A percentile compares a stretch with the other conserved stretches of the same genome.
Evolutionary conservation across 2,329 filamentous ascomycete genomes (phyloP).

Genomic region (Calonectria pseudoturangicola): DNA sequence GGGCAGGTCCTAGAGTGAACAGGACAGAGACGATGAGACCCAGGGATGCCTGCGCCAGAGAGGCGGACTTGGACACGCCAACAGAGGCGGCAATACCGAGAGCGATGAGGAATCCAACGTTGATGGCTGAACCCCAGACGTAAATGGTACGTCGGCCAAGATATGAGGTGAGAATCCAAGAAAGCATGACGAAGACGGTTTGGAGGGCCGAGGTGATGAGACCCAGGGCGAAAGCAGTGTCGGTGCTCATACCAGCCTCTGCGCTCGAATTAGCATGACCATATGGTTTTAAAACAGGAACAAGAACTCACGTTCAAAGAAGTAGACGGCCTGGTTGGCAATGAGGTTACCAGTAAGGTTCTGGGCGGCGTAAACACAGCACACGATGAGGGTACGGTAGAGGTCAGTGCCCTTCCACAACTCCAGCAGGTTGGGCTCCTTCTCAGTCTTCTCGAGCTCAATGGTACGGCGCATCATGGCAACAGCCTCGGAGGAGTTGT

Average conservation of each 20-base stretch:
- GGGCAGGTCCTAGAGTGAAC: slow-evolving; percentile 77
- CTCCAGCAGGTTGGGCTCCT: slow-evolving; percentile 68
- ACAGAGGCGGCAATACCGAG: slow-evolving; percentile 77
- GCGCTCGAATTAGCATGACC: slow-evolving; percentile 36
- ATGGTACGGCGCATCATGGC: slow-evolving; percentile 75
- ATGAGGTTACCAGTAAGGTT: slow-evolving; percentile 77
- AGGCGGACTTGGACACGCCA: slow-evolving; percentile 61
- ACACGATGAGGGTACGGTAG: slow-evolving; percentile 73
- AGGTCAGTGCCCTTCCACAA: slow-evolving; percentile 72
- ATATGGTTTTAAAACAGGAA: neutral
- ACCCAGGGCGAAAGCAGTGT: slow-evolving; percentile 76
- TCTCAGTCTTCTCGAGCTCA: slow-evolving; percentile 68
- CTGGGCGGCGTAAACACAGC: slow-evolving; percentile 74
- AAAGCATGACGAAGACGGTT: slow-evolving; percentile 78
- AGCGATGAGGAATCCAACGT: slow-evolving; percentile 71
- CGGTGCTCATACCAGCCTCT: slow-evolving; percentile 76
- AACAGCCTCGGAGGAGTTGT: slow-evolving; percentile 61
- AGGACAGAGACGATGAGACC: slow-evolving; percentile 80
- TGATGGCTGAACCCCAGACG: slow-evolving; percentile 75
- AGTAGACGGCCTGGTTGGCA: slow-evolving; percentile 77
- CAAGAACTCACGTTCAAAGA: slow-evolving; percentile 66
- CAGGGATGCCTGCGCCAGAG: slow-evolving; percentile 75
- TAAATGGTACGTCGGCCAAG: slow-evolving; percentile 79
- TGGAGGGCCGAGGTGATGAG: slow-evolving; percentile 80
- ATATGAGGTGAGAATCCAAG: slow-evolving; percentile 80